Conservation (phyloP, 345 rosid genomes). For the Eucalyptus regnans region DNA sequence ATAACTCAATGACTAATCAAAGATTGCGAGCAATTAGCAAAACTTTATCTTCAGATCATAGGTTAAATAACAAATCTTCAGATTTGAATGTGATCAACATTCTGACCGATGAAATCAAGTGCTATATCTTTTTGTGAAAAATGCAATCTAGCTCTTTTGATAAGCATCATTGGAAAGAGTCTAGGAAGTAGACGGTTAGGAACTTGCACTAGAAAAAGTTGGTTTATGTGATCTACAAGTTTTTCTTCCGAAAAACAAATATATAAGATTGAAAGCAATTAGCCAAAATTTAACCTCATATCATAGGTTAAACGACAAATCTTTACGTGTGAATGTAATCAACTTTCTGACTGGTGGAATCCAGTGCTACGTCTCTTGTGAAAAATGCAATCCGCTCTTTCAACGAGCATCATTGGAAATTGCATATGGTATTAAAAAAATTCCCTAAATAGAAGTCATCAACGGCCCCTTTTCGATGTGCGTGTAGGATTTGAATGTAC, state of each 20-base stretch:
- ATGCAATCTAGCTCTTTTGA: neutral
- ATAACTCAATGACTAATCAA: neutral
- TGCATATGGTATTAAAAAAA: neutral
- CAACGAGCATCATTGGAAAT: neutral
- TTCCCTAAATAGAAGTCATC: neutral
- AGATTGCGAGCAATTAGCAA: neutral
- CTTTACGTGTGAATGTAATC: neutral
- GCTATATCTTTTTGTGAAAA: neutral
- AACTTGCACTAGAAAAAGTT: too few relatives aligned
- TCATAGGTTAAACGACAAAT: neutral
- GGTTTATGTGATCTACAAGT: too few relatives aligned
- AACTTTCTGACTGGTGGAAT: fast-evolving
- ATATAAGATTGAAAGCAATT: neutral
- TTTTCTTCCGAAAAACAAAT: too few relatives aligned
- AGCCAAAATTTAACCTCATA: neutral
- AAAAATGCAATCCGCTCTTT: neutral
- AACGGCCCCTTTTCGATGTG: neutral
- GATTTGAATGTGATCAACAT: neutral
- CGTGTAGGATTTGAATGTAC: neutral
- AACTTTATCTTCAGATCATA: neutral
- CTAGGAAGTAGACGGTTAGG: too few relatives aligned
- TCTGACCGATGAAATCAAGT: fast-evolving
- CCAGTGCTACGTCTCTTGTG: neutral
- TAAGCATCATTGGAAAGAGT: neutral
- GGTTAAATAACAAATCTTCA: neutral